These are phyloP conservation scores for Solanum chilense DNA, from an alignment of 257 asterid genomes.

Conservation along the genomic window DNA sequence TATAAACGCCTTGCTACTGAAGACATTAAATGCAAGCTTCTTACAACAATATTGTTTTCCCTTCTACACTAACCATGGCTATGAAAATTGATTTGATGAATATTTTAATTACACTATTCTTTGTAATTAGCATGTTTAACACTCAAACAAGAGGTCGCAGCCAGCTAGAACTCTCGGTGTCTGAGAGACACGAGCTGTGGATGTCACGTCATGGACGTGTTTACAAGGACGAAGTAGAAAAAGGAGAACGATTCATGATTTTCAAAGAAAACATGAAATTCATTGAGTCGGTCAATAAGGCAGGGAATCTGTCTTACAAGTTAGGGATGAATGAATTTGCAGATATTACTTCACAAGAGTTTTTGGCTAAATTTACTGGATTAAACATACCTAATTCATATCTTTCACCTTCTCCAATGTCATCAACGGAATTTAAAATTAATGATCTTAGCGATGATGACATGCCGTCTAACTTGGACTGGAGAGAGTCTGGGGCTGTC, in stretches of 20 bases:
- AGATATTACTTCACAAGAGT: conserved; percentile 28
- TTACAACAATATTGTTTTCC: background rate
- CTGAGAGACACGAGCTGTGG: conserved; percentile 15
- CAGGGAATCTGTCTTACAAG: conserved; percentile 13
- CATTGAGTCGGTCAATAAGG: conserved; percentile 21
- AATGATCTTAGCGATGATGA: background rate
- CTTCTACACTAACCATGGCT: background rate
- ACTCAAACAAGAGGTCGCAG: background rate
- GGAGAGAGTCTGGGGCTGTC: conserved; percentile 16
- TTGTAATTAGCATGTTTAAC: background rate
- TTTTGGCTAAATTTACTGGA: conserved; percentile 7
- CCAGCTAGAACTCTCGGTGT: background rate
- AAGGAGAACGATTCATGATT: conserved; percentile 12
- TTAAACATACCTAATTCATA: background rate
- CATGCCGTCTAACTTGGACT: background rate
- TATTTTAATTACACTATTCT: background rate
- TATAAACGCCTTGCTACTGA: background rate
- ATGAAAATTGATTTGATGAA: background rate
- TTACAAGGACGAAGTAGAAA: conserved; percentile 20
- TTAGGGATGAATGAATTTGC: conserved; percentile 26
- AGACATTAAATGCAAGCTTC: background rate
- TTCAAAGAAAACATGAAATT: conserved; percentile 26
- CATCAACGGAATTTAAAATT: background rate
- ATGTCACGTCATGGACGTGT: conserved; percentile 16
- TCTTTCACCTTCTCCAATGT: background rate